Evolutionary conservation across 305 asterid genomes (phyloP).

Genomic region (Solanum hybrid): DNA sequence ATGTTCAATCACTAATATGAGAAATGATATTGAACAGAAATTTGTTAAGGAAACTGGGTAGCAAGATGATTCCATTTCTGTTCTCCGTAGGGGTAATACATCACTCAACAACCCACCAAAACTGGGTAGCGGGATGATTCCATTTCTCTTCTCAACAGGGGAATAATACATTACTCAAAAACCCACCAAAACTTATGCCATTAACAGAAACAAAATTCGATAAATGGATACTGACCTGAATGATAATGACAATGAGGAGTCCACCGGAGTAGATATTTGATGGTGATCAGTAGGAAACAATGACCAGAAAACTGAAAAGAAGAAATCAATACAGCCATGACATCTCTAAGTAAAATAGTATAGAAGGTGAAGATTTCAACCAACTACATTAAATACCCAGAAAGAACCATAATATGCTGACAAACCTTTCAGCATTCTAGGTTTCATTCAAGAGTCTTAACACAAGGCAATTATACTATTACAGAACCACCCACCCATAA

Average conservation of each 20-base stretch:
- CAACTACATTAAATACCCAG: neutral
- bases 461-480: neutral
- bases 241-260: constrained; percentile 74
- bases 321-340: constrained; percentile 1
- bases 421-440: neutral
- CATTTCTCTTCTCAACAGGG: neutral
- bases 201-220: neutral
- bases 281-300: constrained; percentile 63
- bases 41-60: neutral
- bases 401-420: neutral
- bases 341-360: neutral
- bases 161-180: neutral
- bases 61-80: neutral
- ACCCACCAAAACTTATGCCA: neutral
- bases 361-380: neutral
- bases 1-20: neutral
- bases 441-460: neutral
- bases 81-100: neutral
- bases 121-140: neutral
- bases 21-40: neutral
- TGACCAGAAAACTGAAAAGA: constrained; percentile 77
- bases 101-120: neutral
- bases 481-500: neutral
- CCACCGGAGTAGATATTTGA: constrained; percentile 49
- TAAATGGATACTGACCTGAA: constrained; percentile 43